Evolutionary conservation across 768 basidiomycete genomes (phyloP), one percentile per base, ranked within the genome.

Genomic region (Pholiota conissans): DNA sequence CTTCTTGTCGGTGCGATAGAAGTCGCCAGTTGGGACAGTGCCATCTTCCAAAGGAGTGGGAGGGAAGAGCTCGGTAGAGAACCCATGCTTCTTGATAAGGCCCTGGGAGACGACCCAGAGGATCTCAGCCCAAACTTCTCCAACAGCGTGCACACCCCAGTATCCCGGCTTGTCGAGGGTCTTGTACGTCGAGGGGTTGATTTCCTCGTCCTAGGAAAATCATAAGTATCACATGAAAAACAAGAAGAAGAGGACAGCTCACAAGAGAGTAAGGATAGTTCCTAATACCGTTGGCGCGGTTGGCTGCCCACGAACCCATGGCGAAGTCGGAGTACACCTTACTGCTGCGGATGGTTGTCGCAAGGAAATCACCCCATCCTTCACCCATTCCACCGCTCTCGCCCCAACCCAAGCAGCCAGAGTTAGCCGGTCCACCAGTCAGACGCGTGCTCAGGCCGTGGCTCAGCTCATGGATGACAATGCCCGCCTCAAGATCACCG

Each of bases 351-450:
- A 95, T 89, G 0, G 84, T 84, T 0, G 95, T 98, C 5, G 94
- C 95, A 49, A 97, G 74, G 76, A 88, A 94, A 65, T 95, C 91
- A 61, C 95, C 95, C 95, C 95, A 97, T 13, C 95, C 95, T 74
- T 97, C 94, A 63, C 95, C 95, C 95, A 98, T 98, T 24, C 95
- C 96, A 35, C 96, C 96, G 26, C 87, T 81, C 76, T 98, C 95
- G 51, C 96, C 95, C 88, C 91, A 98, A 10, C 93, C 93, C 55
- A 98, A 85, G 70, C 95, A 97, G 2, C 90, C 91, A 28, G 93
- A 95, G 75, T 96, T 92, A 53, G 84, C 80, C 0, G 95, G 95
- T 2, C 96, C 96, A 71, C 96, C 96, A 6, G 96, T 98, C 60
- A 98, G 71, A 65, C 96, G 90, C 2, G 94, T 99, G 68, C 91